These are phyloP conservation scores for Carallia pectinifolia DNA, from an alignment of 345 rosid species.

Conservation along the genomic window DNA sequence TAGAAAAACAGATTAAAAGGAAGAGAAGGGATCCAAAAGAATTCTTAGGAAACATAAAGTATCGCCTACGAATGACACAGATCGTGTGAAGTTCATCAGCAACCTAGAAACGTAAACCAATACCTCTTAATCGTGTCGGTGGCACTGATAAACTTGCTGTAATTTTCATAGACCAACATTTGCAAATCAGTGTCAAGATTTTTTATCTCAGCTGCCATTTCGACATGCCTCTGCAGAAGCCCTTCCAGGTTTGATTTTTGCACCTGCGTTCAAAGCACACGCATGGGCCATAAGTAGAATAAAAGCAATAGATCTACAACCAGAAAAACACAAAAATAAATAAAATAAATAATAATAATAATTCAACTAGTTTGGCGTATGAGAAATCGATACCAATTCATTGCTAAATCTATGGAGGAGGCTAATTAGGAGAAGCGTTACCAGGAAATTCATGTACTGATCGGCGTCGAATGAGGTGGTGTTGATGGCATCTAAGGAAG, in stretches of 20 bases:
- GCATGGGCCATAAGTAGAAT: neutral
- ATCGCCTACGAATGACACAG: neutral
- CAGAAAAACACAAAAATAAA: no score
- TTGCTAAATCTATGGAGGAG: neutral
- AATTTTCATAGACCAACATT: slow-evolving; percentile 94
- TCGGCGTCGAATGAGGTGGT: slow-evolving; percentile 75
- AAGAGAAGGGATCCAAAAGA: neutral
- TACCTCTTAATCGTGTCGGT: slow-evolving; percentile 98
- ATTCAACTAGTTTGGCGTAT: no score
- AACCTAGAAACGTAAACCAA: slow-evolving; percentile 6
- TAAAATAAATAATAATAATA: no score
- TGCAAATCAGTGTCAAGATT: slow-evolving; percentile 98
- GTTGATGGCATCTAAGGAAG: slow-evolving; percentile 78
- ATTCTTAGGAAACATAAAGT: neutral
- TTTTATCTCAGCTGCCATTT: slow-evolving; percentile 97
- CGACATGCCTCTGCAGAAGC: slow-evolving; percentile 85
- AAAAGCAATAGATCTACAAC: neutral
- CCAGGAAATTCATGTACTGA: slow-evolving; percentile 94
- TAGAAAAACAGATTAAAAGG: neutral
- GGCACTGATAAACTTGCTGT: slow-evolving; percentile 96
- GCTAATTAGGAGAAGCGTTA: slow-evolving; percentile 19
- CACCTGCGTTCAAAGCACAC: slow-evolving; percentile 39
- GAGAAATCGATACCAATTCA: neutral
- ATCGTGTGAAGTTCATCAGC: neutral
- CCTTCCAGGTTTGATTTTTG: slow-evolving; percentile 83